A percentile compares a stretch with the other conserved stretches of the same genome.
These are phyloP conservation scores for Microbotryum lychnidis-dioicae DNA, from an alignment of 1,284 basidiomycete species.

Conservation along the genomic window DNA sequence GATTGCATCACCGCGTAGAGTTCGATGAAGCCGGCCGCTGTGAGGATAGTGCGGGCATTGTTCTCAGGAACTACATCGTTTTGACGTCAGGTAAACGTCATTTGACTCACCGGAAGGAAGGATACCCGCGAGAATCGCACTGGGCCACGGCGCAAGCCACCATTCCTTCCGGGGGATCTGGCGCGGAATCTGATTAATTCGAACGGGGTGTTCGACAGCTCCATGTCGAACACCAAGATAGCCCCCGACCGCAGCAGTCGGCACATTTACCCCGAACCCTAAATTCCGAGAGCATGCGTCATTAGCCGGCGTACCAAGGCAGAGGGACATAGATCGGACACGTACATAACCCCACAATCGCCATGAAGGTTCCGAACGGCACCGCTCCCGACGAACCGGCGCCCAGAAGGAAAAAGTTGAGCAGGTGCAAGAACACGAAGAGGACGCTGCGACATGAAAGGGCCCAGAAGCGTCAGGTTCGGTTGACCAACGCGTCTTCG, in stretches of 20 bases:
- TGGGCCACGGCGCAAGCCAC: constrained; percentile 49
- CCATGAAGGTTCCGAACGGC: constrained; percentile 87
- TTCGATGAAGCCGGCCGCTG: constrained; percentile 89
- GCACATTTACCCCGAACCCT: too few species aligned
- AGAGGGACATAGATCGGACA: not conserved
- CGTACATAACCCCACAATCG: constrained; percentile 68
- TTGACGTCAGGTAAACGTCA: too few species aligned
- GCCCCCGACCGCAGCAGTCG: too few species aligned
- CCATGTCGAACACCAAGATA: not conserved
- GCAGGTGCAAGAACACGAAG: constrained; percentile 70
- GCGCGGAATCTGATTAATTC: constrained; percentile 79
- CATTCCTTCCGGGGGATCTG: constrained; percentile 42
- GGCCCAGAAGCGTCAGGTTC: not conserved
- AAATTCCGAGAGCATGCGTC: too few species aligned
- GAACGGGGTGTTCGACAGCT: constrained; percentile 64
- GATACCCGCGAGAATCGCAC: constrained; percentile 76
- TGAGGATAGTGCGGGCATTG: too few species aligned
- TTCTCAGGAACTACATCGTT: too few species aligned
- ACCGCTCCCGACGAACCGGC: constrained; percentile 89
- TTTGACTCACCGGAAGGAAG: constrained; percentile 68
- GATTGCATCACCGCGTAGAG: constrained; percentile 88
- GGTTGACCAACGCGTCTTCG: not conserved
- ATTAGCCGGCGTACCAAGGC: too few species aligned
- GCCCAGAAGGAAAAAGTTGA: constrained; percentile 76
- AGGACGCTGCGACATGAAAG: constrained; percentile 50